These are phyloP conservation scores for Tubosaeta sp. DNA, from an alignment of 768 basidiomycete genomes.

Conservation along the genomic window DNA sequence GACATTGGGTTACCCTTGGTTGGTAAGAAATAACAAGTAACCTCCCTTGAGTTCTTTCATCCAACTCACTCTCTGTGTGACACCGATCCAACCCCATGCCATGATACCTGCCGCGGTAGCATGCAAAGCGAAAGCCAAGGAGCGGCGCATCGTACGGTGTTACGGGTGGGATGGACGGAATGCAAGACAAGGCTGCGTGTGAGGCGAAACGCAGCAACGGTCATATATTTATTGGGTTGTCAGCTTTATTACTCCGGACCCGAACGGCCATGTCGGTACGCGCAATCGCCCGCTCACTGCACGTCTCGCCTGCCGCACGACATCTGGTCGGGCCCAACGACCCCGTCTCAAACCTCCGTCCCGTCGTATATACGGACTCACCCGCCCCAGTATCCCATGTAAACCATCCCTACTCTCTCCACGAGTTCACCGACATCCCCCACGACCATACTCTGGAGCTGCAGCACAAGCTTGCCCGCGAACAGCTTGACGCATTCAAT, in stretches of 20 bases:
- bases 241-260: background rate
- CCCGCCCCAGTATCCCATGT: slow-evolving; percentile 24
- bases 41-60: slow-evolving; percentile 55
- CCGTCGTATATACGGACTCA: slow-evolving; percentile 68
- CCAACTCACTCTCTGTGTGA: slow-evolving; percentile 17
- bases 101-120: slow-evolving; percentile 29
- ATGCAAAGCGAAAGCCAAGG: slow-evolving; percentile 28
- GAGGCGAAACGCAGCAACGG: background rate
- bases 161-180: background rate
- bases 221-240: background rate
- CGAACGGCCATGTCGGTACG: background rate
- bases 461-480: slow-evolving; percentile 65
- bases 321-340: slow-evolving; percentile 68
- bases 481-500: slow-evolving; percentile 71
- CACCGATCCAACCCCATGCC: slow-evolving; percentile 33
- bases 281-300: slow-evolving; percentile 15
- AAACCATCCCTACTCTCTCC: slow-evolving; percentile 72
- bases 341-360: slow-evolving; percentile 74
- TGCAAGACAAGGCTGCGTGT: background rate
- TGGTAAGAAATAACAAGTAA: slow-evolving; percentile 70
- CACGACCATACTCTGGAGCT: slow-evolving; percentile 49
- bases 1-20: no score
- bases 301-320: slow-evolving; percentile 23
- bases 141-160: slow-evolving; percentile 9
- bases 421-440: slow-evolving; percentile 50